phyloP scores from a whole-genome alignment of 345 rosid genomes.

The Dipteronia dyeriana region DNA sequence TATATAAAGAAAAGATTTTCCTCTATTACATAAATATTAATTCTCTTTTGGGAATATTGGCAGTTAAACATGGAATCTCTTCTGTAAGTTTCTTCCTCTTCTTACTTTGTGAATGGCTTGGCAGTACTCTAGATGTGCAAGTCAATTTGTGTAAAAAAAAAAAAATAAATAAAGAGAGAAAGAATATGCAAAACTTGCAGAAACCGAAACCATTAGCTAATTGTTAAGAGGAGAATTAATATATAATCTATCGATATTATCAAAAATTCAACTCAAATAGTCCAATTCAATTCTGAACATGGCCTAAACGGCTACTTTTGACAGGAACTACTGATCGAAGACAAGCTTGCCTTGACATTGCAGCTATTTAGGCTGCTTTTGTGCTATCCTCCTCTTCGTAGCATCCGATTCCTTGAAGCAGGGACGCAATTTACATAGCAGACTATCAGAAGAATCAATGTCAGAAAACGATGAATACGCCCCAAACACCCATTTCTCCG shows the following conservation, averaged over 20 bases:
- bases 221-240: background rate
- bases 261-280: background rate
- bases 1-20: too few species aligned
- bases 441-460: slow-evolving; percentile 46
- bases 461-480: slow-evolving; percentile 80
- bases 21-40: background rate
- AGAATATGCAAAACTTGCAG: background rate
- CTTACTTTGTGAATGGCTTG: background rate
- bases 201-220: background rate
- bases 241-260: background rate
- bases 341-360: background rate
- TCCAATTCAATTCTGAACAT: background rate
- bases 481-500: slow-evolving; percentile 35
- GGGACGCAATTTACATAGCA: slow-evolving; percentile 9
- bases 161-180: background rate
- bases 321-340: background rate
- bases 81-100: background rate
- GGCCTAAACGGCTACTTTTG: background rate
- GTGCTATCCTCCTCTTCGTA: slow-evolving; percentile 12
- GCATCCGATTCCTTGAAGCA: slow-evolving; percentile 1
- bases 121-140: background rate
- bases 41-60: background rate
- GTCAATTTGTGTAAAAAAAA: background rate
- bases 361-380: background rate
- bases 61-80: background rate